Percentiles rank a stretch among this genome's conserved stretches.
Conservation (phyloP, 345 rosid species). For the Viola odorata region DNA sequence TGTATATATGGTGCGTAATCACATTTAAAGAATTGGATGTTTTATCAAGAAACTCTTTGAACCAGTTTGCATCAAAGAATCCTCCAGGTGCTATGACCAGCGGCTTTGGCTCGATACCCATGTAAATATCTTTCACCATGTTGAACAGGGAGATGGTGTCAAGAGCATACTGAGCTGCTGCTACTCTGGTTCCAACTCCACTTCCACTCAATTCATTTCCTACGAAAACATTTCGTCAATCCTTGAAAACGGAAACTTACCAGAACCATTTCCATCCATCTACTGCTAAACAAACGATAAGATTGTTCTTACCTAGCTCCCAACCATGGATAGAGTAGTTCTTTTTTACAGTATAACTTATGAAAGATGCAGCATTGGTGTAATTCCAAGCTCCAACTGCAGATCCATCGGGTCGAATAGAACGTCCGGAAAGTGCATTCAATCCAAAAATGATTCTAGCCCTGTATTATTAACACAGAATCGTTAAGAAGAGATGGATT, state of each 20-base stretch:
- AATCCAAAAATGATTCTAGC: constrained; percentile 69
- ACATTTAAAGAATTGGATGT: constrained; percentile 47
- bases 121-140: constrained; percentile 45
- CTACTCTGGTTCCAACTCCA: constrained; percentile 70
- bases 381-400: constrained; percentile 71
- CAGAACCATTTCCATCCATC: neutral
- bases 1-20: constrained; percentile 80
- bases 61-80: constrained; percentile 72
- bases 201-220: constrained; percentile 83
- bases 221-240: constrained; percentile 4
- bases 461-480: constrained; percentile 30
- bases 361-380: constrained; percentile 66
- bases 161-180: constrained; percentile 65
- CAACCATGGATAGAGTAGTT: constrained; percentile 54
- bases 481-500: neutral
- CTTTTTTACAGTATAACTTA: constrained; percentile 46
- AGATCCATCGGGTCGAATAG: constrained; percentile 34
- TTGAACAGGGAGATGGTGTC: constrained; percentile 55
- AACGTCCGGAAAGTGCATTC: constrained; percentile 61
- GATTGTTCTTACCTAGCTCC: constrained; percentile 68
- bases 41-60: constrained; percentile 48
- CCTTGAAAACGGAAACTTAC: neutral
- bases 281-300: no score
- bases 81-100: constrained; percentile 83
- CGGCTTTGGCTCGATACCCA: constrained; percentile 44